Base-by-base conservation (phyloP, 129 eudicot species). In the Artemisia annua region DNA sequence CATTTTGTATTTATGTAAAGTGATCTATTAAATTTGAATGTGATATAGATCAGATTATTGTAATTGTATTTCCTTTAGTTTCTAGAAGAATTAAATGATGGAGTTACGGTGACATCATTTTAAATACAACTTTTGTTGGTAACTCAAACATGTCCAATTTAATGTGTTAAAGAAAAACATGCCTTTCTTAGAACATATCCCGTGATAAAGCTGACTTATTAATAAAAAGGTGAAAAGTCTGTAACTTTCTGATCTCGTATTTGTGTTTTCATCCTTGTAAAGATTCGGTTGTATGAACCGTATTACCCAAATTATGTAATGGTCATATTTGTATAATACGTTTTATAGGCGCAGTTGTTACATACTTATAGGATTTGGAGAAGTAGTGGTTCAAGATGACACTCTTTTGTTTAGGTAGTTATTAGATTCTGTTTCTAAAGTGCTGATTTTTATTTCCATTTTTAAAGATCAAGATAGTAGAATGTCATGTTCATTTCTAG, bases 1-100 rank as follows among this genome's bases (percentile, higher is more conserved):
- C 28, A 64, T 64, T 17, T 73, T 73, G 26, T 28, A 3, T 11
- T 56, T 44, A 66, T 55, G 30, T 56, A 11, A 53, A 75, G 65
- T 60, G 43, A 28, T 28, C 30, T 28, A 28, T 28, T 28, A 28
- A 28, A 28, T 3, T 28, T 28, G 30, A 28, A 28, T 28, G 30
- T 28, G 30, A 28, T 28, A 3, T 28, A 28, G 30, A 28, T 28
- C 4, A 28, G 30, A 28, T 28, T 28, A 28, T 48, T 46, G 9
- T 39, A 39, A 39, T 39, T 39, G 7, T 5, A 1, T 39, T 28
- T 28, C 30, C 3, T 28, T 39, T 7, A 39, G 1, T 39, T 39
- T 39, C 44, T 6, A 5, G 44, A 39, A 39, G 44, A 39, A 39
- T 39, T 39, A 7, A 39, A 39, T 39, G 44, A 39, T 6, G 18